Evolutionary conservation across 208 protist species (phyloP), one percentile per base, ranked within the genome.

Genomic region (Trypanosoma caninum): DNA sequence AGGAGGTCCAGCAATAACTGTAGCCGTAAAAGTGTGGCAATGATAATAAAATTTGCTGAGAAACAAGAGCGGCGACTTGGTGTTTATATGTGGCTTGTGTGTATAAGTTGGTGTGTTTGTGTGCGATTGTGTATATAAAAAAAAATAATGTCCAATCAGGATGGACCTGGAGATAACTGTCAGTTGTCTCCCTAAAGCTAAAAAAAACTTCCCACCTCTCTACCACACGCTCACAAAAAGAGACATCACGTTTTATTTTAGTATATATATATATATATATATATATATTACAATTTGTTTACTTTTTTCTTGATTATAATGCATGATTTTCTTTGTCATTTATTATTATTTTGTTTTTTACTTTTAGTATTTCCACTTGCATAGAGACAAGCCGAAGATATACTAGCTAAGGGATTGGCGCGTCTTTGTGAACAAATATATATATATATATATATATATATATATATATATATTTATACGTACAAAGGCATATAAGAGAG

Each of bases 271-370:
- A n/a, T n/a, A n/a, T n/a, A n/a, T n/a, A n/a, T n/a, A n/a, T n/a
- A n/a, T n/a, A n/a, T n/a, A n/a, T n/a, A n/a, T n/a, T n/a, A n/a
- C n/a, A n/a, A n/a, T n/a, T n/a, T n/a, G n/a, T n/a, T n/a, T n/a
- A n/a, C n/a, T n/a, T n/a, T n/a, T n/a, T n/a, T n/a, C n/a, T n/a
- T n/a, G n/a, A n/a, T n/a, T n/a, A 48, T 14, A 31, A 56, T 11
- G 25, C 57, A 8, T 58, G n/a, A 38, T 44, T 48, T 38, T 64
- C 11, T 67, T 59, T 34, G 50, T 67, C 35, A 59, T 59, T 59
- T 45, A 23, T 57, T 59, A 47, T 51, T 59, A 59, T 67, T 38
- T 59, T 38, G 46, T 35, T 61, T 33, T 33, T 45, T 61, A 41
- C 9, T 52, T 18, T 28, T 4, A 14, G 22, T 57, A 27, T 16